Evolutionary conservation across 1,284 basidiomycete species (phyloP), one percentile per base, ranked within the genome.

Genomic region (Butyriboletus pseudospeciosus): DNA sequence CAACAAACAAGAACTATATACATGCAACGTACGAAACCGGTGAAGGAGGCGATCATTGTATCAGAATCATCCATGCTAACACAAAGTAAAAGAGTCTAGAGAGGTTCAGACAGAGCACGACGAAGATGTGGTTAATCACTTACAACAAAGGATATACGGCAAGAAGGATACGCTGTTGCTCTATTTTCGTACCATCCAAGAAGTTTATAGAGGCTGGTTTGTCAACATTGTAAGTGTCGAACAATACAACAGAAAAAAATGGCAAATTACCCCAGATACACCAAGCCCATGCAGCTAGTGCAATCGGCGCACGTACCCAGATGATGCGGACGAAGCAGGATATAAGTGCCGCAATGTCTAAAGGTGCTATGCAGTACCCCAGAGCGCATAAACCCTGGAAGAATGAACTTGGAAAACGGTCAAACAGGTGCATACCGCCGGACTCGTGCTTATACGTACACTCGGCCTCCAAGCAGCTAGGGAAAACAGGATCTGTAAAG

Each of bases 331-430:
- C 85, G 61, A 97, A 92, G 61, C 89, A 88, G 0, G 92, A 83
- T 44, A 97, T 78, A 42, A 97, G 75, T 5, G 93, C 94, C 4
- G 94, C 94, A 43, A 96, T 81, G 58, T 94, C 82, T 47, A 97
- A 79, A 9, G 94, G 94, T 2, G 92, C 93, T 53, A 96, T 81
- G 64, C 94, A 95, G 66, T 97, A 97, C 2, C 87, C 94, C 13
- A 97, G 78, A 28, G 89, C 94, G 64, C 94, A 97, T 35, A 98
- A 77, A 43, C 90, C 92, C 71, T 98, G 94, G 76, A 98, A 96
- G 77, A 98, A 95, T 0, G 94, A 95, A 10, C 92, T 94, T 68
- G n/a, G 44, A 36, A 49, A 43, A 47, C 25, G 51, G 55, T 50
- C 38, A 52, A 49, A 40, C 13, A 17, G 32, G 5, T 25, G 34